Percentiles rank a stretch among this genome's conserved stretches.
phyloP scores from a whole-genome alignment of 2,329 filamentous ascomycete genomes.

The Coniosporium tulheliwenetii region DNA sequence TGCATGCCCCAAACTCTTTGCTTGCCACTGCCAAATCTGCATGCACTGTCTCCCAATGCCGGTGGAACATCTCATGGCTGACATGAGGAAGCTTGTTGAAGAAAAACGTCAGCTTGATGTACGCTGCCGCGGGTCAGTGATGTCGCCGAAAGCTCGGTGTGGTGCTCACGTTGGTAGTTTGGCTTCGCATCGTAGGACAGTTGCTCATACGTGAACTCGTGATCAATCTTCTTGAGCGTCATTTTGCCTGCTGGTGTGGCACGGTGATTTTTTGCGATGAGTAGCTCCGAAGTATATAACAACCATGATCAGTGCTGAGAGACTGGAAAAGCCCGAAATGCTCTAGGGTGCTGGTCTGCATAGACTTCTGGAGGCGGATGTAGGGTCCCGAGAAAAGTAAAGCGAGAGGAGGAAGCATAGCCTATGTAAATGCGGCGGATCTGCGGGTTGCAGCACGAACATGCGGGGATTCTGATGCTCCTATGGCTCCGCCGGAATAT shows the following conservation, averaged over 20 bases:
- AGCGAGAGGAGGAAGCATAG: too few species aligned
- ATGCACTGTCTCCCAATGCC: conserved; percentile 17
- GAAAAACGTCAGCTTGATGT: conserved; percentile 15
- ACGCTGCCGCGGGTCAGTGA: conserved; percentile 6
- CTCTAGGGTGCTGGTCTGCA: too few species aligned
- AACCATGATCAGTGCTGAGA: too few species aligned
- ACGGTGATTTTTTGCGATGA: too few species aligned
- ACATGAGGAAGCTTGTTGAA: conserved; percentile 16
- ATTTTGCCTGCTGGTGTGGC: conserved; percentile 2
- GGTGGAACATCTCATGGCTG: conserved; percentile 15
- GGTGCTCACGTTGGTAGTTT: conserved; percentile 13
- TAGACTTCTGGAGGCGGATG: too few species aligned
- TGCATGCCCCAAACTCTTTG: conserved; percentile 12
- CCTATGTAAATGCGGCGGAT: too few species aligned
- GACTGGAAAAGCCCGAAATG: too few species aligned
- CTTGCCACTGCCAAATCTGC: conserved; percentile 14
- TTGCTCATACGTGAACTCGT: conserved; percentile 10
- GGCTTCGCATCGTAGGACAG: conserved; percentile 13
- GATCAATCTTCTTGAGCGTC: conserved; percentile 8
- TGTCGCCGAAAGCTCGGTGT: neutral
- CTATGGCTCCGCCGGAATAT: too few species aligned
- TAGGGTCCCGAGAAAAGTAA: too few species aligned
- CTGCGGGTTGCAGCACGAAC: too few species aligned
- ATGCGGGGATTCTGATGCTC: too few species aligned
- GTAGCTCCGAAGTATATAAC: too few species aligned